A percentile compares a stretch with the other conserved stretches of the same genome.
These are phyloP conservation scores for Saccharomycopsis crataegensis DNA, from an alignment of 1,139 yeast genomes.

Conservation along the genomic window DNA sequence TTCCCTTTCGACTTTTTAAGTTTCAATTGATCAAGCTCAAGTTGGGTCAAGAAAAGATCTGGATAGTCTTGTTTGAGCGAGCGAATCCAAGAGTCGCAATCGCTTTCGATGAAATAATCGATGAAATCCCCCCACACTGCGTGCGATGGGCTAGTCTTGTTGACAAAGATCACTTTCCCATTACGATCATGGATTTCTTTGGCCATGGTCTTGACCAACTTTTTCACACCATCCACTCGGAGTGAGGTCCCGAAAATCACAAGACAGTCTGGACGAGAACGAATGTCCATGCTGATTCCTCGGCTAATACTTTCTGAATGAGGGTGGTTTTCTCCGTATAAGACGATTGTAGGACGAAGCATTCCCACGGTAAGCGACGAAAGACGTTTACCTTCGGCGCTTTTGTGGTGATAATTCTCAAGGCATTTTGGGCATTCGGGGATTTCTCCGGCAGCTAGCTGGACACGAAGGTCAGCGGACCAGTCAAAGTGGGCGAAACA, in stretches of 20 bases:
- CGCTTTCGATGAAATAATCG: constrained; percentile 51
- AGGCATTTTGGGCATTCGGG: constrained; percentile 53
- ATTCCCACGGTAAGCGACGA: constrained; percentile 52
- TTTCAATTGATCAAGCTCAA: constrained; percentile 29
- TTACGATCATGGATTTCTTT: constrained; percentile 50
- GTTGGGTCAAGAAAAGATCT: constrained; percentile 49
- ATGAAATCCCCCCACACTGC: constrained; percentile 39
- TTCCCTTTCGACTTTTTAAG: background rate
- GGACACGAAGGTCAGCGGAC: constrained; percentile 44
- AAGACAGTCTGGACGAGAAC: constrained; percentile 63
- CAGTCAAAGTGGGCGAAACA: constrained; percentile 59
- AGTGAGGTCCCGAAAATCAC: constrained; percentile 82
- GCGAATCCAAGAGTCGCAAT: constrained; percentile 75
- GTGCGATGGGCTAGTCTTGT: constrained; percentile 45
- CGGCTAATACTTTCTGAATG: constrained; percentile 77
- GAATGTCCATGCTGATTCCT: constrained; percentile 60
- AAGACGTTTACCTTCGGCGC: constrained; percentile 54
- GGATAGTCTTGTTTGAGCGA: constrained; percentile 47
- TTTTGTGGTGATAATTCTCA: constrained; percentile 43
- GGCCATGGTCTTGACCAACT: constrained; percentile 64
- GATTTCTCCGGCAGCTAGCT: constrained; percentile 33
- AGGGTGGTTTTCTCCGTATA: constrained; percentile 84
- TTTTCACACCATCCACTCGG: constrained; percentile 79
- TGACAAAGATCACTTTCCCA: constrained; percentile 55
- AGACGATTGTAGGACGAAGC: constrained; percentile 72